Evolutionary conservation across 2,329 filamentous ascomycete genomes (phyloP), one percentile per base, ranked within the genome.

Genomic region (Aspergillus unguis): DNA sequence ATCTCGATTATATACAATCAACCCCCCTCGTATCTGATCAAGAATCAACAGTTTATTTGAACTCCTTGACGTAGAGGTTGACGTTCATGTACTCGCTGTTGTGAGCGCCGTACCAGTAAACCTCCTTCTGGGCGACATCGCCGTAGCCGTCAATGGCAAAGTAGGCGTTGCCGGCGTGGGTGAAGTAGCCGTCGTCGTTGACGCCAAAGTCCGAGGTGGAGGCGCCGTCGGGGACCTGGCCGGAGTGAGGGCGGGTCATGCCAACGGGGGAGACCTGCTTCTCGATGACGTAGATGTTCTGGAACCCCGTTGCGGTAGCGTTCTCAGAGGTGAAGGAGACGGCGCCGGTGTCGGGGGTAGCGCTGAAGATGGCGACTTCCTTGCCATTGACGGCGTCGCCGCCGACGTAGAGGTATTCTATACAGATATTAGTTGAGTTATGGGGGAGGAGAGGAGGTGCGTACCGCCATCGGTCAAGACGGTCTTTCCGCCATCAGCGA

Each of bases 231-330:
- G 65, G 65, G 6, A 59, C 47, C 8, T 55, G 57, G 5, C 57
- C 65, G 27, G 65, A 68, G 64, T 68, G 65, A 36, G 65, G 65
- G 4, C 50, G 3, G 6, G 65, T 68, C 48, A 68, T 32, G 8
- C 50, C 54, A 8, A 65, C 48, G 36, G 62, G 59, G 11, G 44
- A 11, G 36, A 63, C 61, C 7, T 42, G 32, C 43, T 66, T 41
- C 38, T 64, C 58, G 17, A 67, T 44, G 25, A 67, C 50, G 52
- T 61, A 67, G 8, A 67, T 57, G 60, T 49, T 65, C 55, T 67
- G 65, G 57, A 60, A 67, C 44, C 56, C 65, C 5, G 63, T 67
- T 7, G 63, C 63, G 29, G 57, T 55, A 11, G 46, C 47, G 42
- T 53, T 7, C 54, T 62, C 46, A 28, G 61, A 56, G 33, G 62